These are phyloP conservation scores for Immersiporthe knoxdaviesiana DNA, from an alignment of 2,329 filamentous ascomycete species.

Conservation along the genomic window DNA sequence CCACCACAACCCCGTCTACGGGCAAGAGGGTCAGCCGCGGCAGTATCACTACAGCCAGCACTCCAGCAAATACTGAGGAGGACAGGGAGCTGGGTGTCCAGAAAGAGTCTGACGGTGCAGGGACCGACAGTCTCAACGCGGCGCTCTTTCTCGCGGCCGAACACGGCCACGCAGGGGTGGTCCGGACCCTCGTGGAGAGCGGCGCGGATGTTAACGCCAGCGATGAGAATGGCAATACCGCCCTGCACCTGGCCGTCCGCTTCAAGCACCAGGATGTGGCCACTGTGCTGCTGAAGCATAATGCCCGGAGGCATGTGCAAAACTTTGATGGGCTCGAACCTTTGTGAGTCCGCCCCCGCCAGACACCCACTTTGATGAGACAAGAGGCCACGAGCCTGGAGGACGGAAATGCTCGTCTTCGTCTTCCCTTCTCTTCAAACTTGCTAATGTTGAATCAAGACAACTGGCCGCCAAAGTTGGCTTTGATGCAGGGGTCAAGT, in stretches of 20 bases:
- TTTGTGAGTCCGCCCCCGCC: neutral
- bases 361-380: neutral
- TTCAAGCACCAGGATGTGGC: neutral
- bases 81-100: neutral
- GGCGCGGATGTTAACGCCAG: neutral
- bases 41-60: neutral
- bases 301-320: neutral
- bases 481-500: neutral
- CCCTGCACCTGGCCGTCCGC: neutral
- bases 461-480: slow-evolving; percentile 1
- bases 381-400: neutral
- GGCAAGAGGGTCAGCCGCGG: neutral
- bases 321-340: neutral
- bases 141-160: neutral
- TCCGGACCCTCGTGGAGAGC: neutral
- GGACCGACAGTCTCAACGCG: neutral
- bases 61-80: neutral
- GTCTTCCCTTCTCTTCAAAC: too few relatives aligned
- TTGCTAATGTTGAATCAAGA: neutral
- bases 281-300: neutral
- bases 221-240: neutral
- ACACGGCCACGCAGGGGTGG: neutral
- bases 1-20: neutral
- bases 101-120: neutral
- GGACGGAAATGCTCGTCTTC: too few relatives aligned